Evolutionary conservation across 2,329 filamentous ascomycete species (phyloP), one percentile per base, ranked within the genome.

Genomic region (Colletotrichum higginsianum): DNA sequence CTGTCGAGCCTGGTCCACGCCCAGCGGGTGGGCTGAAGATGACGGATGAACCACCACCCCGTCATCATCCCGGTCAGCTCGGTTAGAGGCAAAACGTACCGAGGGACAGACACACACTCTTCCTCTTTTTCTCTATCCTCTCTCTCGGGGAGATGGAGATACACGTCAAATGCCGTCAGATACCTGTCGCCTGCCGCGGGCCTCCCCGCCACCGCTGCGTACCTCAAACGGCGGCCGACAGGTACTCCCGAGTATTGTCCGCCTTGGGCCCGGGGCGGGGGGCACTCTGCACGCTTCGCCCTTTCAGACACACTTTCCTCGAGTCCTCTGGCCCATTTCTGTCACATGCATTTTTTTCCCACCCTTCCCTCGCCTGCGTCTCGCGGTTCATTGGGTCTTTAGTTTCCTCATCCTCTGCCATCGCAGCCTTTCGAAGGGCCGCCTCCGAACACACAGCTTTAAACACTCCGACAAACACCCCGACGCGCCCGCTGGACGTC

Each of bases 31-130:
- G 52, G 53, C 30, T 68, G 52, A 60, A 71, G 57, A 53, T 46
- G 63, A 44, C 64, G 49, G 67, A 71, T 67, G 67, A 67, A 67
- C 67, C 50, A 58, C 56, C 63, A 30, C 4, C 26, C 67, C 65
- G 68, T 71, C 68, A 68, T 68, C 68, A 71, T 71, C 68, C 68
- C 53, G 52, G 68, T 49, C 65, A 68, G 68, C 58, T 68, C 68
- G 58, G 68, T 42, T 71, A 65, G 52, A 71, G 52, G 52, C 58
- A 60, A 68, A 68, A 52, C 46, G 16, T 68, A 15, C 68, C 68
- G 65, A 71, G 58, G 68, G 13, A 50, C 23, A 61, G 44, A 50
- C 46, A 62, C 11, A 56, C 53, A 15, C 18, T 30, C 44, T 30
- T 30, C 6, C 26, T 30, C 26, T 30, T 30, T 30, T 30, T 30